These are phyloP conservation scores for Cutaneotrichosporon mucoides DNA, from an alignment of 1,284 basidiomycete genomes.

Conservation along the genomic window DNA sequence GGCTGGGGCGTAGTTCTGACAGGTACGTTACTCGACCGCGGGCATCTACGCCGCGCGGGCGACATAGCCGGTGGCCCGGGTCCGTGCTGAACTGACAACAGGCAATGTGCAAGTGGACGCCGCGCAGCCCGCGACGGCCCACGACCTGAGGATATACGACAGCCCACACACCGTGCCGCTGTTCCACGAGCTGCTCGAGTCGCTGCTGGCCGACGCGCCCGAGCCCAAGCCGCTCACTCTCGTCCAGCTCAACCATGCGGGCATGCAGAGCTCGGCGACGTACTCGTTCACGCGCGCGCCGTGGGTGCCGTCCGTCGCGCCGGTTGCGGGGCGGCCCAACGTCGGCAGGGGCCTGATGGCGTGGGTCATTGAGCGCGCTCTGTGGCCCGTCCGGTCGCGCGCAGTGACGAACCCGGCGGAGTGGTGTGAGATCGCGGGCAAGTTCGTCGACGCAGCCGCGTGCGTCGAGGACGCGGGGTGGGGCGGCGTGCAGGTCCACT, in stretches of 20 bases:
- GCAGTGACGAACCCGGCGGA: conserved; percentile 58
- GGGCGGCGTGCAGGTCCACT: conserved; percentile 85
- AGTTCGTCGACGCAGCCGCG: conserved; percentile 67
- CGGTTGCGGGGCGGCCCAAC: conserved; percentile 60
- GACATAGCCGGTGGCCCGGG: not conserved
- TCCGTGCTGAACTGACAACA: conserved; percentile 19
- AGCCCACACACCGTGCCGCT: conserved; percentile 46
- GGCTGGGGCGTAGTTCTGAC: conserved; percentile 88
- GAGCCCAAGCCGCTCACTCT: conserved; percentile 40
- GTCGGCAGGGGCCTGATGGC: conserved; percentile 47
- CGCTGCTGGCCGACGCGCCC: conserved; percentile 52
- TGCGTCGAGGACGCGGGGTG: conserved; percentile 70
- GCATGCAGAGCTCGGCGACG: conserved; percentile 70
- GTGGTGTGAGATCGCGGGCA: conserved; percentile 55
- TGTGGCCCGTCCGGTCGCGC: conserved; percentile 63
- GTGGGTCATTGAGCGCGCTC: conserved; percentile 52
- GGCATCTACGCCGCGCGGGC: not conserved
- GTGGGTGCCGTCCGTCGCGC: conserved; percentile 60
- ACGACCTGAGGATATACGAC: conserved; percentile 67
- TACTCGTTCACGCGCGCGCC: conserved; percentile 34
- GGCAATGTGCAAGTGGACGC: conserved; percentile 76
- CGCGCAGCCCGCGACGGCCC: conserved; percentile 70
- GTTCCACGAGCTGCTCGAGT: conserved; percentile 56
- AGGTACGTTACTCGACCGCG: conserved; percentile 45
- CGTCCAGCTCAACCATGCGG: conserved; percentile 81